Evolutionary conservation across 1,284 basidiomycete species (phyloP).

Genomic region (Ceratobasidium sp.): DNA sequence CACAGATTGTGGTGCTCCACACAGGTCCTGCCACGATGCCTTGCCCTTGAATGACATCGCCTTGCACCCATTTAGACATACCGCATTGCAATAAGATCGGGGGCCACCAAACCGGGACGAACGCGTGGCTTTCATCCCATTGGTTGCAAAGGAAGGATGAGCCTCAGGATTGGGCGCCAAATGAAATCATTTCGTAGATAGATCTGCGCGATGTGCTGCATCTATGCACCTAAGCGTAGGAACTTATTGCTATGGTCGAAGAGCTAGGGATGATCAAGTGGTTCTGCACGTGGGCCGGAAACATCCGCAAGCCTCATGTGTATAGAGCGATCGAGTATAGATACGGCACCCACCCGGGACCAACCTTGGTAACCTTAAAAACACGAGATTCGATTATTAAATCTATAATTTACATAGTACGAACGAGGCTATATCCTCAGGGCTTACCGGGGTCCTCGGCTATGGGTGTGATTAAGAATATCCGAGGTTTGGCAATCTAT

Average conservation of each 20-base stretch:
- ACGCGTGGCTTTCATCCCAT: constrained; percentile 13
- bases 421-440: not conserved
- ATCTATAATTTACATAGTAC: not conserved
- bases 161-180: constrained; percentile 19
- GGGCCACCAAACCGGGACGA: not conserved
- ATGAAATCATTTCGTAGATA: constrained; percentile 27
- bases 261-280: not conserved
- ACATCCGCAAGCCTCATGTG: constrained; percentile 28
- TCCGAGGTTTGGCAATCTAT: constrained; percentile 18
- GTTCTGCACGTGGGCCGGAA: constrained; percentile 24
- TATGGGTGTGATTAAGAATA: not conserved
- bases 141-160: not conserved
- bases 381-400: constrained; percentile 11
- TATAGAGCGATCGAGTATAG: constrained; percentile 12
- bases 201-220: constrained; percentile 29
- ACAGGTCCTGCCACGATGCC: not conserved
- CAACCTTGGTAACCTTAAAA: not conserved
- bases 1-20: constrained; percentile 16
- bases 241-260: not conserved
- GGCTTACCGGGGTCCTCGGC: constrained; percentile 33
- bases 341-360: not conserved
- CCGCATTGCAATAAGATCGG: constrained; percentile 5
- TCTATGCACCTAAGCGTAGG: constrained; percentile 14
- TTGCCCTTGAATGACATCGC: not conserved
- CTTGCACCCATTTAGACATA: constrained; percentile 5